Conservation (phyloP, 176 grass and related monocot genomes). For the Panicum miliaceum region DNA sequence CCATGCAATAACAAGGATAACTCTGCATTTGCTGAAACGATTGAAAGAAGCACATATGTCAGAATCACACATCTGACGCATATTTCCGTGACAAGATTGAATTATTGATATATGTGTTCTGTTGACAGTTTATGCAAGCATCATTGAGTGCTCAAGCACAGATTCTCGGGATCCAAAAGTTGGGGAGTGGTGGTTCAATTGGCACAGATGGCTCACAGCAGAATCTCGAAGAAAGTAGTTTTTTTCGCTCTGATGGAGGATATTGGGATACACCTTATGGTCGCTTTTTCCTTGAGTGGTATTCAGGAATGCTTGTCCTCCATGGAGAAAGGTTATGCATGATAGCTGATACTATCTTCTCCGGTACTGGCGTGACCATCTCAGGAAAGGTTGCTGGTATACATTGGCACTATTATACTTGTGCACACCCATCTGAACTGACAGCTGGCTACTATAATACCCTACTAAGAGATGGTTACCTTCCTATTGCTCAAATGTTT, state of each 20-base stretch:
- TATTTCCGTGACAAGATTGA: conserved; percentile 17
- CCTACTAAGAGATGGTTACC: conserved; percentile 71
- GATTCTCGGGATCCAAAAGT: conserved; percentile 49
- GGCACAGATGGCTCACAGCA: conserved; percentile 30
- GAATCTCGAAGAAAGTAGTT: conserved; percentile 54
- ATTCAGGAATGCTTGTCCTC: conserved; percentile 71
- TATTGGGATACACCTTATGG: conserved; percentile 73
- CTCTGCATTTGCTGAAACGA: conserved; percentile 15
- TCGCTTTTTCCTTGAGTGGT: conserved; percentile 80
- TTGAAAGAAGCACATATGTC: not conserved
- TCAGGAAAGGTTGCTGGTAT: conserved; percentile 69
- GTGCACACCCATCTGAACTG: conserved; percentile 72
- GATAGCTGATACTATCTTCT: conserved; percentile 56
- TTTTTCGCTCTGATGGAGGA: conserved; percentile 59
- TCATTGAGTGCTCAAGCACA: conserved; percentile 56
- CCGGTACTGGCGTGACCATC: conserved; percentile 57
- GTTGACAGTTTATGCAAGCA: conserved; percentile 74
- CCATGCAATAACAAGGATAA: not conserved
- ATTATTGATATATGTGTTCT: conserved; percentile 33
- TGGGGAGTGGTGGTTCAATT: conserved; percentile 47
- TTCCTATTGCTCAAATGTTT: conserved; percentile 75
- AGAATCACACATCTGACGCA: not conserved
- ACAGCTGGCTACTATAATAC: conserved; percentile 83
- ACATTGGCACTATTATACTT: conserved; percentile 73
- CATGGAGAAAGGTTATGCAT: conserved; percentile 78